phyloP scores from a whole-genome alignment of 345 rosid genomes.

The Lagerstroemia speciosa region DNA sequence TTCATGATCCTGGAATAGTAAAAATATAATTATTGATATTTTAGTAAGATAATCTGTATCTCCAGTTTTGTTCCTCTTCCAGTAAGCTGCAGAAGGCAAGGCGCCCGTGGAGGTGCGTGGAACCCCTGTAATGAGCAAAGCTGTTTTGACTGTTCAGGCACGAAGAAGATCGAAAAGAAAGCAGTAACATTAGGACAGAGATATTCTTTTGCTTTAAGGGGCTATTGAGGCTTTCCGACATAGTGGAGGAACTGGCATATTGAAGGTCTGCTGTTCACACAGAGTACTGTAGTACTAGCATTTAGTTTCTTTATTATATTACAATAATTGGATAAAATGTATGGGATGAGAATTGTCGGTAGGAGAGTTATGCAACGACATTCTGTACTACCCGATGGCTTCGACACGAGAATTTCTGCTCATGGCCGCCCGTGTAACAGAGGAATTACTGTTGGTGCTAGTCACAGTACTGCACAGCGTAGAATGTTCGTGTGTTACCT shows the following conservation, averaged over 20 bases:
- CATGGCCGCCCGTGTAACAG: background rate
- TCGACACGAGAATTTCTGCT: background rate
- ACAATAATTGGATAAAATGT: background rate
- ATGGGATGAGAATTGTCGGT: background rate
- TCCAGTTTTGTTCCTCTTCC: background rate
- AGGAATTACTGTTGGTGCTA: background rate
- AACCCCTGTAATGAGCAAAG: background rate
- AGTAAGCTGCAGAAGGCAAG: background rate
- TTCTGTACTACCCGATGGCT: background rate
- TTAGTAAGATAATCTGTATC: background rate
- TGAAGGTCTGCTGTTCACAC: background rate
- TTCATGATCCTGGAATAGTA: background rate
- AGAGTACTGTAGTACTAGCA: background rate
- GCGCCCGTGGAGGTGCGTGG: background rate
- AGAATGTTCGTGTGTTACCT: no score
- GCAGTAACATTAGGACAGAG: background rate
- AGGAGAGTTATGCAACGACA: background rate
- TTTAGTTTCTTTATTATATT: background rate
- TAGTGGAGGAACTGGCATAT: background rate
- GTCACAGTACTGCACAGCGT: no score
- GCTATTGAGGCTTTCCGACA: background rate
- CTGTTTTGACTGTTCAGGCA: background rate
- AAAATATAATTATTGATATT: background rate
- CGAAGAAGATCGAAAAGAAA: background rate
- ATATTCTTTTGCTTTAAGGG: background rate